Percentiles rank a stretch among this genome's conserved stretches.
These are phyloP conservation scores for Alternaria incomplexa DNA, from an alignment of 2,329 filamentous ascomycete species.

Conservation along the genomic window DNA sequence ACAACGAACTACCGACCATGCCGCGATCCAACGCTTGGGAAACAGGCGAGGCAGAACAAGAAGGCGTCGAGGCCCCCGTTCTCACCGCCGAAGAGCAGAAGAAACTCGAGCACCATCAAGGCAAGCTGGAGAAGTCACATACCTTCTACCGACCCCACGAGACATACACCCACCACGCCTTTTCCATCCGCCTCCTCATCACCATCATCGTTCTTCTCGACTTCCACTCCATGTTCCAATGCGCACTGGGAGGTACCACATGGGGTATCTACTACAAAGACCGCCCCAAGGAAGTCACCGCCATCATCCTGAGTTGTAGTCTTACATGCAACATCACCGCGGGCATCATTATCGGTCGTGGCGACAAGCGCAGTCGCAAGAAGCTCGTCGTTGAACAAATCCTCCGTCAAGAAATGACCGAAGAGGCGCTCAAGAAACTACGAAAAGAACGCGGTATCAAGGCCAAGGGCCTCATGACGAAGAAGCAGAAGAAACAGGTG, in stretches of 20 bases:
- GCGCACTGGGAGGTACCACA: slow-evolving; percentile 77
- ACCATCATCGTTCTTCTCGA: slow-evolving; percentile 79
- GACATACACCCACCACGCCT: slow-evolving; percentile 81
- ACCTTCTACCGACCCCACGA: slow-evolving; percentile 91
- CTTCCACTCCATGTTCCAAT: slow-evolving; percentile 79
- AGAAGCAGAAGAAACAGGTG: slow-evolving; percentile 29
- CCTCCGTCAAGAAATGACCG: slow-evolving; percentile 76
- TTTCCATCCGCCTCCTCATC: slow-evolving; percentile 75
- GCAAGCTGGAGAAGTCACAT: slow-evolving; percentile 79
- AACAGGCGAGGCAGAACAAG: slow-evolving; percentile 38
- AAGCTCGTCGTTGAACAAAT: slow-evolving; percentile 82
- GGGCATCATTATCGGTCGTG: slow-evolving; percentile 76
- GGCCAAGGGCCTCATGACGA: slow-evolving; percentile 35
- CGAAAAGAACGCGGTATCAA: slow-evolving; percentile 52
- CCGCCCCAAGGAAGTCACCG: slow-evolving; percentile 76
- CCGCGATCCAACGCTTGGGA: slow-evolving; percentile 51
- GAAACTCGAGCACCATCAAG: slow-evolving; percentile 75
- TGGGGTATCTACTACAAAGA: slow-evolving; percentile 77
- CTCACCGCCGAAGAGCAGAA: slow-evolving; percentile 69
- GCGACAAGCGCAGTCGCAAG: slow-evolving; percentile 78
- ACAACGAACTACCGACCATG: slow-evolving; percentile 68
- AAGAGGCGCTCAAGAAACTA: slow-evolving; percentile 64
- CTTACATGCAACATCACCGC: slow-evolving; percentile 79
- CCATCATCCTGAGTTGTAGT: slow-evolving; percentile 78
- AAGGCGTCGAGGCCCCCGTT: slow-evolving; percentile 59